Conservation (phyloP, 805 yeast genomes). For the Ogataea allantospora region DNA sequence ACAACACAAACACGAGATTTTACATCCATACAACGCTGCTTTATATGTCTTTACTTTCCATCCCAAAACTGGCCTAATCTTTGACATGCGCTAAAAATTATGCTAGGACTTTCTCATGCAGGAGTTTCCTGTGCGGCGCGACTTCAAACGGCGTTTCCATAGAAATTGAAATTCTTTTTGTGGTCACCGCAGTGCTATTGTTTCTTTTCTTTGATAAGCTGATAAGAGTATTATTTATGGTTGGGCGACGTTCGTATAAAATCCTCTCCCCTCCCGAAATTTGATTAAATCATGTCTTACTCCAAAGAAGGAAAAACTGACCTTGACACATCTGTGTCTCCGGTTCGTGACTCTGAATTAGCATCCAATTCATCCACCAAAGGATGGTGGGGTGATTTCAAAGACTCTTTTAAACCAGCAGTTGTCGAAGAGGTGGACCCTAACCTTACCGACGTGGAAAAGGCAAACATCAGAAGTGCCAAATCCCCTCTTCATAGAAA, state of each 20-base stretch:
- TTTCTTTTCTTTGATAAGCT: constrained; percentile 11
- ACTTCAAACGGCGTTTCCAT: neutral
- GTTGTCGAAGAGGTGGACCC: constrained; percentile 42
- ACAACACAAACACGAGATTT: no score
- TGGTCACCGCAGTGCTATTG: neutral
- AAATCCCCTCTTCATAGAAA: constrained; percentile 50
- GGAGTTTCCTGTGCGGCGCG: neutral
- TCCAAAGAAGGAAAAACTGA: constrained; percentile 23
- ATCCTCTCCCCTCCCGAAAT: neutral
- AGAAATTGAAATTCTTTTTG: neutral
- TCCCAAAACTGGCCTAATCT: neutral
- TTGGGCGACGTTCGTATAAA: no score
- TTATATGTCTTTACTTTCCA: no score
- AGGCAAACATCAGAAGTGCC: constrained; percentile 46
- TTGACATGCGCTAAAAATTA: neutral
- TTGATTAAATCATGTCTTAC: constrained; percentile 15
- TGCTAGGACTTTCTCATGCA: neutral
- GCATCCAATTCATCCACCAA: constrained; percentile 3
- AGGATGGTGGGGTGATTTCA: constrained; percentile 24
- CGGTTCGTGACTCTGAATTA: constrained; percentile 16
- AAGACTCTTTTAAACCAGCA: constrained; percentile 33
- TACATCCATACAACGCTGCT: no score
- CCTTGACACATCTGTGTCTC: constrained; percentile 26
- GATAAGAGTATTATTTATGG: constrained; percentile 7
- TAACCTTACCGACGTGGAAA: constrained; percentile 43